Percentiles rank a stretch among this genome's conserved stretches.
Evolutionary conservation across 768 basidiomycete genomes (phyloP).

Genomic region (Tylopilus vinaceipallidus): DNA sequence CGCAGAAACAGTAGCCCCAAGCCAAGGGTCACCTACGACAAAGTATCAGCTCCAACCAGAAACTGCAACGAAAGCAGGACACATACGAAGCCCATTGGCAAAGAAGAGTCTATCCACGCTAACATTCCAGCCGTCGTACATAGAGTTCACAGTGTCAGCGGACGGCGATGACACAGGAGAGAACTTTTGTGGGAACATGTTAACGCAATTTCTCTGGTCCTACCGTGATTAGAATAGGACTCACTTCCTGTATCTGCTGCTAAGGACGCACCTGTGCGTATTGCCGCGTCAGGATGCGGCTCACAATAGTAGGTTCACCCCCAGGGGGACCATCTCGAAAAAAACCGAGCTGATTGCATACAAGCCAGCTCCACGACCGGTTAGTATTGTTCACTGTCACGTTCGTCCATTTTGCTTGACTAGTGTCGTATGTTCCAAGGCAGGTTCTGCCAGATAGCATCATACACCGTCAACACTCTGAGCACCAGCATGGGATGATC

Average conservation of each 20-base stretch:
- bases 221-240: too few relatives aligned
- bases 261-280: conserved; percentile 31
- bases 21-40: conserved; percentile 71
- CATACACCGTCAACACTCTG: too few relatives aligned
- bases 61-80: neutral
- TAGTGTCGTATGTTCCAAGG: conserved; percentile 42
- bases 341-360: conserved; percentile 70
- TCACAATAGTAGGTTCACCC: conserved; percentile 34
- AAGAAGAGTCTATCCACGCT: conserved; percentile 60
- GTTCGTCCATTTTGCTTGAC: conserved; percentile 47
- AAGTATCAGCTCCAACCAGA: too few relatives aligned
- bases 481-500: too few relatives aligned
- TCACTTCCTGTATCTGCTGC: too few relatives aligned
- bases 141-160: conserved; percentile 41
- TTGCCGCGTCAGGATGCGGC: conserved; percentile 31
- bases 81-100: conserved; percentile 63
- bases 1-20: conserved; percentile 64
- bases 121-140: conserved; percentile 65
- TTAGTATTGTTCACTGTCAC: conserved; percentile 50
- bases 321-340: conserved; percentile 39
- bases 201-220: conserved; percentile 71
- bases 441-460: conserved; percentile 35
- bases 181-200: conserved; percentile 65
- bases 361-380: conserved; percentile 74
- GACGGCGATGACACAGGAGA: conserved; percentile 43